A percentile compares a stretch with the other conserved stretches of the same genome.
These are phyloP conservation scores for Cercospora citrullina DNA, from an alignment of 2,329 filamentous ascomycete genomes.

Conservation along the genomic window DNA sequence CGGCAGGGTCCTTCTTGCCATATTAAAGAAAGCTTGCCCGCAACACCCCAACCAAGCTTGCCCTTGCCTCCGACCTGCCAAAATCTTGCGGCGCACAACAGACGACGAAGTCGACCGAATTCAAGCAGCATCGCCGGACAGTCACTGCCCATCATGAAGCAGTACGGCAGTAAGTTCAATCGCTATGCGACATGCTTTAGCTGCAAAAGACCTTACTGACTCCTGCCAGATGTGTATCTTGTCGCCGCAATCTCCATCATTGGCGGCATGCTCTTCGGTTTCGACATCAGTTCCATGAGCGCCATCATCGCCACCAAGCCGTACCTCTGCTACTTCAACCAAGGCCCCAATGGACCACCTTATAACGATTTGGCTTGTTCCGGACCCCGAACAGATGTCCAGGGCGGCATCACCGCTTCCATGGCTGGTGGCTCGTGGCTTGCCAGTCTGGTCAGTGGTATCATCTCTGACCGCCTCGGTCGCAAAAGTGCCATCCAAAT, in stretches of 20 bases:
- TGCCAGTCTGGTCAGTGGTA: slow-evolving; percentile 62
- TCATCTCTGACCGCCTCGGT: slow-evolving; percentile 58
- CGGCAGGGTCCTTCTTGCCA: slow-evolving; percentile 1
- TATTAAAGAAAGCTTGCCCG: slow-evolving; percentile 5
- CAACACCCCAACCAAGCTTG: background rate
- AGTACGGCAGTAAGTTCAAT: slow-evolving; percentile 47
- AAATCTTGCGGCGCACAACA: background rate
- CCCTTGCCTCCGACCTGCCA: background rate
- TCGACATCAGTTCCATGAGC: slow-evolving; percentile 76
- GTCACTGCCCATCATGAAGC: slow-evolving; percentile 22
- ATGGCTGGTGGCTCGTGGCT: slow-evolving; percentile 72
- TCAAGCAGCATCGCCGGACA: background rate
- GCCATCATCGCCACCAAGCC: slow-evolving; percentile 62
- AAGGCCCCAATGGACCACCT: slow-evolving; percentile 47
- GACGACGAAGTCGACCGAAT: background rate
- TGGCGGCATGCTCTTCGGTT: slow-evolving; percentile 62
- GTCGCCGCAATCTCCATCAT: slow-evolving; percentile 59
- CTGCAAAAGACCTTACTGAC: background rate
- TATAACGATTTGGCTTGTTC: slow-evolving; percentile 44
- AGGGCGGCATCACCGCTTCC: slow-evolving; percentile 68
- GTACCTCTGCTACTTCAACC: slow-evolving; percentile 71
- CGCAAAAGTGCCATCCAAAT: slow-evolving; percentile 55
- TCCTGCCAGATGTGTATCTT: slow-evolving; percentile 51
- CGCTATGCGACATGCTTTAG: background rate
- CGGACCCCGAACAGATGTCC: slow-evolving; percentile 56